Evolutionary conservation across 2,329 filamentous ascomycete genomes (phyloP), one percentile per base, ranked within the genome.

Genomic region (Aureobasidium melanogenum): DNA sequence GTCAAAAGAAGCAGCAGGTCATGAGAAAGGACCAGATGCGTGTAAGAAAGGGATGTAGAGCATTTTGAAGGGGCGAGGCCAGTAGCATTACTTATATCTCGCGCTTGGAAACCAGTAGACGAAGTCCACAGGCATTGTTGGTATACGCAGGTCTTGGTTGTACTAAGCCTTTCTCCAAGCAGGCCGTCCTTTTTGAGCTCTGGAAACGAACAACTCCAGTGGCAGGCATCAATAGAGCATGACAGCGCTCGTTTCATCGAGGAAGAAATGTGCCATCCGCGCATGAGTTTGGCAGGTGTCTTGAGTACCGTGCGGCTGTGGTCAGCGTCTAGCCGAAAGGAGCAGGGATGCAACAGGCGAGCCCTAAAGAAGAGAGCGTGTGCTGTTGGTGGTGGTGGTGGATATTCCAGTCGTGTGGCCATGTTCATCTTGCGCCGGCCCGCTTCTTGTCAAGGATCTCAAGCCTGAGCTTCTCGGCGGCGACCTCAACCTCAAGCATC

Each of bases 401-500:
- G 15, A 14, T 26, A 38, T 19, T 12, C 1, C 2, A 7, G 28
- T 34, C 38, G 9, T 57, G 12, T n/a, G 1, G 39, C 15, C 12
- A 28, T 17, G 8, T 52, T 68, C 71, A 65, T 30, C 44, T 65
- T 30, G 68, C 70, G 22, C 62, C 73, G 51, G 71, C 73, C 67
- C 82, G 79, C 73, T 86, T 80, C 71, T 81, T 80, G 67, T 87
- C 84, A 63, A 91, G 70, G 56, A 91, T 83, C 74, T 89, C 82
- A 67, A 78, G 77, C 70, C 84, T 80, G 68, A 97, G 69, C 52
- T 80, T 81, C 75, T 96, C 89, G 10, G 87, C 87, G 0, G 91
- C 94, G 59, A 93, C 81, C 78, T 97, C 90, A 0, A 89, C 89
- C 82, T 97, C 91, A 41, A 97, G 76, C 50, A 94, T 86, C 63